Percentiles rank a stretch among this genome's conserved stretches.
Conservation (phyloP, 805 yeast species). For the Candida odintsovae region DNA sequence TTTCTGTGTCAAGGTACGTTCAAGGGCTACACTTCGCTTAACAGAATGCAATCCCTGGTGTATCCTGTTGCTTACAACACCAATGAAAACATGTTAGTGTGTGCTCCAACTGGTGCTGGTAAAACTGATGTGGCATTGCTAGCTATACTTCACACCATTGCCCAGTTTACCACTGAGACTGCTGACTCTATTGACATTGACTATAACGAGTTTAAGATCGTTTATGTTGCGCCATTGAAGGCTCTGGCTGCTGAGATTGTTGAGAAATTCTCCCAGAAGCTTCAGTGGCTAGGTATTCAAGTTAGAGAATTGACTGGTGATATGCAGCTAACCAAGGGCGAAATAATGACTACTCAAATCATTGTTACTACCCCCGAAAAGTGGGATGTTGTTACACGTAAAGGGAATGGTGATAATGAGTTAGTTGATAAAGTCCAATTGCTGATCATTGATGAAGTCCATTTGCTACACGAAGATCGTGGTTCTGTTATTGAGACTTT, state of each 20-base stretch:
- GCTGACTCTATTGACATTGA: slow-evolving; percentile 56
- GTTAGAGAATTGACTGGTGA: slow-evolving; percentile 93
- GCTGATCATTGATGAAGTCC: slow-evolving; percentile 93
- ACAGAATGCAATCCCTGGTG: slow-evolving; percentile 85
- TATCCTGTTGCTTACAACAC: slow-evolving; percentile 90
- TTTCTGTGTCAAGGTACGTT: slow-evolving; percentile 80
- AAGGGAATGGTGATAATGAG: slow-evolving; percentile 84
- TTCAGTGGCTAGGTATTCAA: slow-evolving; percentile 78
- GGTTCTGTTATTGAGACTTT: slow-evolving; percentile 96
- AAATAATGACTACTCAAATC: slow-evolving; percentile 75
- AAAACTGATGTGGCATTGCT: slow-evolving; percentile 90
- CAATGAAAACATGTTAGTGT: slow-evolving; percentile 89
- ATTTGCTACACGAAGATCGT: slow-evolving; percentile 92
- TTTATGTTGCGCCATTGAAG: slow-evolving; percentile 89
- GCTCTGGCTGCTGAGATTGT: slow-evolving; percentile 97
- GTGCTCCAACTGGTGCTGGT: slow-evolving; percentile 99
- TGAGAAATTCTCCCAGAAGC: slow-evolving; percentile 72
- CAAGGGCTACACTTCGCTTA: slow-evolving; percentile 66
- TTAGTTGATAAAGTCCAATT: slow-evolving; percentile 78
- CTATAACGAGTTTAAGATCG: slow-evolving; percentile 81
- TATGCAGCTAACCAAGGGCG: slow-evolving; percentile 83
- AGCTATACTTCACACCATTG: slow-evolving; percentile 72
- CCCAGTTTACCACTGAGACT: slow-evolving; percentile 57
- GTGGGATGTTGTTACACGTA: slow-evolving; percentile 97
- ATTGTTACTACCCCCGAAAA: slow-evolving; percentile 95